Evolutionary conservation across 495 filamentous ascomycete species (phyloP), one percentile per base, ranked within the genome.

Genomic region (Apiosordaria backusii): DNA sequence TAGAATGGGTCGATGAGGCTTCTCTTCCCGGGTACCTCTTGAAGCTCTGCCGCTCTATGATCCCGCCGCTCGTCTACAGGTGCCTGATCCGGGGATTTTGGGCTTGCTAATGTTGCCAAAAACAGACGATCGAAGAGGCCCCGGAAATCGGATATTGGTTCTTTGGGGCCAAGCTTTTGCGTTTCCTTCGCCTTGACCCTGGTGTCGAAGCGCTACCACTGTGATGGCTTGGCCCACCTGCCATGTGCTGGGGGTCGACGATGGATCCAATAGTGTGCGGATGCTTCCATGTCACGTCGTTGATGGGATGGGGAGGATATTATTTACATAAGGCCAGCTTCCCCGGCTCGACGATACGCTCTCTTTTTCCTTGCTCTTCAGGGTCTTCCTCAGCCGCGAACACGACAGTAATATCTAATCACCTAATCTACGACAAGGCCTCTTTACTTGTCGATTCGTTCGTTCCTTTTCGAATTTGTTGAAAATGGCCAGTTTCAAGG

Each of bases 401-500:
- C 52, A 19, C 52, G n/a, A 19, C 52, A 55, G n/a, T 55, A 22
- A 22, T 55, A 45, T 15, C 35, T 45, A 67, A 22, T 64, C 55
- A 60, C 59, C 62, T 67, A 18, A 25, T 59, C 22, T 27, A 29
- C 26, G 24, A 21, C 26, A 61, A 27, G 59, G 59, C 21, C 25
- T 40, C 26, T 18, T 27, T 61, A 25, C 57, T 54, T 18, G 50
- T 60, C 29, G 26, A 61, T 23, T 40, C 68, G 10, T 50, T 62
- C 62, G 59, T 40, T 62, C 24, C 50, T n/a, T 29, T 66, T 62
- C 29, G 13, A 23, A 27, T 22, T 24, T 54, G 50, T 1, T 57
- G 62, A 69, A 26, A 52, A 76, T 76, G 74, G 50, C 72, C 57
- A 52, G 62, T 24, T 29, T 74, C 52, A 62, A 50, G 60, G 65